Base-by-base conservation (phyloP, 345 rosid genomes). In the Linum trigynum region DNA sequence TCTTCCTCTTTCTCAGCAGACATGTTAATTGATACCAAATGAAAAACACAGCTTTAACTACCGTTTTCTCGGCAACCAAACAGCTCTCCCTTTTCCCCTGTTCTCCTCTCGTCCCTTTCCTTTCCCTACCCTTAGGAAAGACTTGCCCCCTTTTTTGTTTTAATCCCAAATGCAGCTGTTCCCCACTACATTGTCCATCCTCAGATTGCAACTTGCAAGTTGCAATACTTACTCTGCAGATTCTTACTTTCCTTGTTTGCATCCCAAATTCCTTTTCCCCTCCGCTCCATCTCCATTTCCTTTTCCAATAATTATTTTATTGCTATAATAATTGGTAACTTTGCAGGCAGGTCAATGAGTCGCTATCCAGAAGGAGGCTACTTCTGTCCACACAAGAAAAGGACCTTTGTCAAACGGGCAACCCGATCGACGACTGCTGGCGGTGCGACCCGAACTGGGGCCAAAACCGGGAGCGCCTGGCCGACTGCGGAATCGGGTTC, bases 311-410 rank as follows among this genome's bases (percentile, higher is more conserved):
- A 2, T 5, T 37, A 15, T 39, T 40, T 42, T 43, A 48, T 9
- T 48, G 5, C 45, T 4, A 41, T 41, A 41, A 41, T 9, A 48
- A 48, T 48, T 48, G 53, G 39, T 51, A 2, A 32, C 63, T 39
- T 65, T 60, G 72, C 76, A 80, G 84, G 77, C 75, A 68, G 59
- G 67, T 81, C 50, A 76, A 74, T 65, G 69, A 50, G 38, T 78
- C 82, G 14, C n/a, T 76, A 32, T 56, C 78, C 64, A 73, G 69
- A 66, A 71, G 32, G 32, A 23, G 77, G 23, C 61, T 39, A 17
- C 65, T 77, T 23, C 38, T 68, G 14, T 70, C 74, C 35, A 17
- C 55, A 5, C 37, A 65, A 57, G 60, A 39, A 38, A 72, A 72
- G 61, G 57, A 62, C 65, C 68, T 63, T 38, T 74, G 78, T 65